These are phyloP conservation scores for Plasmodium chabaudi DNA, from an alignment of 169 alveolate genomes.

Conservation along the genomic window DNA sequence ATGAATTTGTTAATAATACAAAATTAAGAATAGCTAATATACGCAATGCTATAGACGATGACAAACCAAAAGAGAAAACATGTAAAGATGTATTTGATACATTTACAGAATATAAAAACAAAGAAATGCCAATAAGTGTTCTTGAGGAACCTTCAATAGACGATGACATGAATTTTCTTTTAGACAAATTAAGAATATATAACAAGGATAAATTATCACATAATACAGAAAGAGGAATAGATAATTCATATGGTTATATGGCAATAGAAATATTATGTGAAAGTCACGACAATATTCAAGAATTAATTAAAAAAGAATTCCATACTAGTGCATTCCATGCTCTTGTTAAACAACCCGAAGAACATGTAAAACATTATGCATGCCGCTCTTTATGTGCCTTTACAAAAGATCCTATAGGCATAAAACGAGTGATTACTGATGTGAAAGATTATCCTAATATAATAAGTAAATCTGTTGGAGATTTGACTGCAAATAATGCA, in stretches of 20 bases:
- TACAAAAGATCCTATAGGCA: slow-evolving; percentile 42
- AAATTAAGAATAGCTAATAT: slow-evolving; percentile 67
- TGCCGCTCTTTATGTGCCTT: slow-evolving; percentile 75
- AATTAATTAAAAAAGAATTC: slow-evolving; percentile 42
- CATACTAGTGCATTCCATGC: slow-evolving; percentile 43
- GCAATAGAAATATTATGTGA: slow-evolving; percentile 79
- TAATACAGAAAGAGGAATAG: slow-evolving; percentile 75
- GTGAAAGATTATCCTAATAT: slow-evolving; percentile 62
- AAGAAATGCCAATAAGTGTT: slow-evolving; percentile 56
- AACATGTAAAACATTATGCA: slow-evolving; percentile 60
- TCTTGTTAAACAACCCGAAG: slow-evolving; percentile 39
- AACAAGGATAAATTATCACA: slow-evolving; percentile 54
- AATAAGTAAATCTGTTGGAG: slow-evolving; percentile 68
- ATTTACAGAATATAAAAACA: slow-evolving; percentile 77
- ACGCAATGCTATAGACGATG: slow-evolving; percentile 79
- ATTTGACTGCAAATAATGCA: slow-evolving; percentile 26
- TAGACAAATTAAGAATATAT: slow-evolving; percentile 39
- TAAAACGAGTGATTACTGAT: slow-evolving; percentile 27
- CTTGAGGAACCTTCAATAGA: slow-evolving; percentile 68
- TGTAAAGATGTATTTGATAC: slow-evolving; percentile 82
- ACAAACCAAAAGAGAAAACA: slow-evolving; percentile 82
- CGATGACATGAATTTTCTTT: slow-evolving; percentile 67
- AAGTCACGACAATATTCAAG: slow-evolving; percentile 38
- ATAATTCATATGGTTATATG: slow-evolving; percentile 82
- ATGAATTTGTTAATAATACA: slow-evolving; percentile 61